Percentiles rank a stretch among this genome's conserved stretches.
phyloP scores from a whole-genome alignment of 129 eudicot species.

The Mikania micrantha region DNA sequence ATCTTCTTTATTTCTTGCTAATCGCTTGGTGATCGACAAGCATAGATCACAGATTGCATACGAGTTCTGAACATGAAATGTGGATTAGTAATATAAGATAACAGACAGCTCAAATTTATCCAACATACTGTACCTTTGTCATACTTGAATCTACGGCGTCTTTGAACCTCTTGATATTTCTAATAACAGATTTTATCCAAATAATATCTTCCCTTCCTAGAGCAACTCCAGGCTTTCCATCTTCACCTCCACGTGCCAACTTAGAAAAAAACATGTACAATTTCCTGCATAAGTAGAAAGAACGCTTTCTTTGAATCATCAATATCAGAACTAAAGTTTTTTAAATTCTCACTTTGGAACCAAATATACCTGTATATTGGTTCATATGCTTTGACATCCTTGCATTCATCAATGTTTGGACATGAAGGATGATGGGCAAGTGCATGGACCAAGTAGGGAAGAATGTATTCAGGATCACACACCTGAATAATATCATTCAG shows the following conservation, averaged over 20 bases:
- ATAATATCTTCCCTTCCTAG: constrained; percentile 41
- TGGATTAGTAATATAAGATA: constrained; percentile 11
- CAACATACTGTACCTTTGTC: constrained; percentile 52
- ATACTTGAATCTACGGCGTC: constrained; percentile 53
- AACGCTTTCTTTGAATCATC: background rate
- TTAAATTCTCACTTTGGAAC: background rate
- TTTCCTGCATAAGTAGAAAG: constrained; percentile 35
- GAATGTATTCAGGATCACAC: constrained; percentile 47
- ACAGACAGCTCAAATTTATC: background rate
- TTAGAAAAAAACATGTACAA: constrained; percentile 59
- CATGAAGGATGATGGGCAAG: constrained; percentile 84
- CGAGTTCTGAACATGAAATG: constrained; percentile 59
- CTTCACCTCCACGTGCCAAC: constrained; percentile 63
- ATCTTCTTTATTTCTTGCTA: constrained; percentile 46
- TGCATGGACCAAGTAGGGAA: constrained; percentile 75
- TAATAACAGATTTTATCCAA: constrained; percentile 44
- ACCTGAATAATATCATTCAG: constrained; percentile 56
- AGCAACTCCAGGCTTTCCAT: constrained; percentile 48
- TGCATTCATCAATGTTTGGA: constrained; percentile 82
- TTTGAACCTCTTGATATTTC: constrained; percentile 55
- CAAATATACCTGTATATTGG: constrained; percentile 65
- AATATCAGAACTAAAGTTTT: background rate
- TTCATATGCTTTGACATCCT: constrained; percentile 73
- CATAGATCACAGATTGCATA: constrained; percentile 87
- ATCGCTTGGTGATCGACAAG: constrained; percentile 51